phyloP scores from a whole-genome alignment of 352 stramenopile species.

The Phytophthora fragariae region DNA sequence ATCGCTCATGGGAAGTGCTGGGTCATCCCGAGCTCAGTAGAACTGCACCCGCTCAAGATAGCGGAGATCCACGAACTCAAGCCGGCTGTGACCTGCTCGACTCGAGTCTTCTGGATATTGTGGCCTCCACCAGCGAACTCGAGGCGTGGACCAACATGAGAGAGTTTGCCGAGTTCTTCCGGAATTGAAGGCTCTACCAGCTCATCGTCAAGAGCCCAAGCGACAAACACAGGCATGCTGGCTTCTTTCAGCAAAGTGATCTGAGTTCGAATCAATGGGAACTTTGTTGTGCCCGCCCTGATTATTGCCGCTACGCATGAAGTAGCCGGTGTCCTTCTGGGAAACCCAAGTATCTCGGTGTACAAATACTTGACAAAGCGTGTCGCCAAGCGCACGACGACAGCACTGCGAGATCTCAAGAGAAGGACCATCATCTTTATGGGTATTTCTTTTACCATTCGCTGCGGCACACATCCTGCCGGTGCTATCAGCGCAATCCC shows the following conservation, averaged over 20 bases:
- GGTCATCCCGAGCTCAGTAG: conserved; percentile 24
- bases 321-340: conserved; percentile 27
- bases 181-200: conserved; percentile 54
- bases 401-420: conserved; percentile 32
- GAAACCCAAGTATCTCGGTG: conserved; percentile 49
- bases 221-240: conserved; percentile 48
- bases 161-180: conserved; percentile 44
- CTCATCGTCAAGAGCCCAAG: conserved; percentile 54
- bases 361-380: conserved; percentile 48
- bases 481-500: conserved; percentile 53
- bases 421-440: conserved; percentile 36
- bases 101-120: conserved; percentile 73
- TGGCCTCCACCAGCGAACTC: conserved; percentile 58
- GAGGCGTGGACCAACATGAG: conserved; percentile 44
- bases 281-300: conserved; percentile 54
- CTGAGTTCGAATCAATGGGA: conserved; percentile 44
- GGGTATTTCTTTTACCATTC: conserved; percentile 46
- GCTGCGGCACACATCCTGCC: conserved; percentile 51
- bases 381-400: conserved; percentile 35
- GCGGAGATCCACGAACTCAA: conserved; percentile 39
- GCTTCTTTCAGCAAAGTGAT: conserved; percentile 31
- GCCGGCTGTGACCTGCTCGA: conserved; percentile 36
- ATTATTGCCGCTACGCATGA: conserved; percentile 56
- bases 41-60: conserved; percentile 22
- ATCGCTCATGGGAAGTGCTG: conserved; percentile 27